Percentiles rank a stretch among this genome's conserved stretches.
These are phyloP conservation scores for Lumnitzera racemosa DNA, from an alignment of 345 rosid species.

Conservation along the genomic window DNA sequence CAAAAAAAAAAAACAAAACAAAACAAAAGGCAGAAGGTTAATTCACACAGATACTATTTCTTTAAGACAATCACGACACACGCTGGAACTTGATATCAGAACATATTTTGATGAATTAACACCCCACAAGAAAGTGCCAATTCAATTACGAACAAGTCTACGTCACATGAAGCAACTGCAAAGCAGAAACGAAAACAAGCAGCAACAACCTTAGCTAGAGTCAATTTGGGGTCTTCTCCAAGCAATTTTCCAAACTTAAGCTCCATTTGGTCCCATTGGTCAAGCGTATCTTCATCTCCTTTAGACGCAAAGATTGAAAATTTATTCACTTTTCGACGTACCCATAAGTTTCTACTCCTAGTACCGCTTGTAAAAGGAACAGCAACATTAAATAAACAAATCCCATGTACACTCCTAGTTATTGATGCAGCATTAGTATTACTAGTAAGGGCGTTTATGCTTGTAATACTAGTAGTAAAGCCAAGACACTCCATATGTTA, in stretches of 20 bases:
- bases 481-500: too few relatives aligned
- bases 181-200: not conserved
- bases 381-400: conserved; percentile 4
- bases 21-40: too few relatives aligned
- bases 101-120: not conserved
- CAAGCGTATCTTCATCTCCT: conserved; percentile 53
- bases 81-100: too few relatives aligned
- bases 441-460: too few relatives aligned
- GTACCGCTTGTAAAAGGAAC: conserved; percentile 8
- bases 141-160: not conserved
- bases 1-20: too few relatives aligned
- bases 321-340: conserved; percentile 18
- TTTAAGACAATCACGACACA: too few relatives aligned
- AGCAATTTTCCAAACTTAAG: conserved; percentile 76
- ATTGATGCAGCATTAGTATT: too few relatives aligned
- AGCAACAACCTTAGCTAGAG: conserved; percentile 69
- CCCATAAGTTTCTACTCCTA: conserved; percentile 10
- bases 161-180: not conserved
- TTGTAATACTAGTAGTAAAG: too few relatives aligned
- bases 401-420: too few relatives aligned
- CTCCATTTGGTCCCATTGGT: conserved; percentile 86
- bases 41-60: too few relatives aligned
- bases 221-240: conserved; percentile 91
- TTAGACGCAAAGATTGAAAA: conserved; percentile 38
- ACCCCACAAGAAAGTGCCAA: not conserved